Percentiles rank a stretch among this genome's conserved stretches.
Evolutionary conservation across 192 early-diverging fungal genomes (phyloP).

Genomic region (Spizellomyces sp.): DNA sequence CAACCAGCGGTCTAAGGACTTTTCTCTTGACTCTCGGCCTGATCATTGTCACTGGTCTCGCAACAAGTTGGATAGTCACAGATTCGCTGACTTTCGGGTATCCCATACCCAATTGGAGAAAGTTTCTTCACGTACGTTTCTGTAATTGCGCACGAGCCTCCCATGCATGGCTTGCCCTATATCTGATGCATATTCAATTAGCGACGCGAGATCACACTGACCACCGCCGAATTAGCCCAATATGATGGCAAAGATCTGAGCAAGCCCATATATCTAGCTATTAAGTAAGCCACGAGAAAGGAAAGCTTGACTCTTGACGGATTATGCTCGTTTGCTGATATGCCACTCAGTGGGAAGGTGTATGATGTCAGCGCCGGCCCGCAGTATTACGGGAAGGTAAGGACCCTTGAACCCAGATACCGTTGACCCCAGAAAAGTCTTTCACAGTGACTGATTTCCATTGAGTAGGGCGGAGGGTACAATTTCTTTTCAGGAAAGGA

Average conservation of each 20-base stretch:
- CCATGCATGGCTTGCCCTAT: too few relatives aligned
- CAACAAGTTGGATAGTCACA: constrained; percentile 34
- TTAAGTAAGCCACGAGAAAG: constrained; percentile 58
- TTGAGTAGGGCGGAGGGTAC: constrained; percentile 71
- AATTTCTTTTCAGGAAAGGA: constrained; percentile 88
- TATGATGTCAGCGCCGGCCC: constrained; percentile 87
- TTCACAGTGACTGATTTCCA: not conserved
- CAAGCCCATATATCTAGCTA: constrained; percentile 86
- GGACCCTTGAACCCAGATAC: not conserved
- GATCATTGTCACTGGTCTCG: too few relatives aligned
- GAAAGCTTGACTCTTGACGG: not conserved
- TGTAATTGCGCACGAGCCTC: not conserved
- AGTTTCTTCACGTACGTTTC: constrained; percentile 38
- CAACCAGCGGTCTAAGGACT: too few relatives aligned
- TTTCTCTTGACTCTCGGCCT: too few relatives aligned
- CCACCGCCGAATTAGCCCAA: constrained; percentile 71
- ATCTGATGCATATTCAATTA: constrained; percentile 12
- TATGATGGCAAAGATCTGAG: constrained; percentile 85
- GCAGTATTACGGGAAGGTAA: constrained; percentile 78
- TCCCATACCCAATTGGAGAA: constrained; percentile 42
- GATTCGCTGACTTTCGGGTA: constrained; percentile 48
- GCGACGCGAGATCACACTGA: constrained; percentile 50
- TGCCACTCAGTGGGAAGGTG: constrained; percentile 74
- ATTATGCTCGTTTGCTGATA: not conserved
- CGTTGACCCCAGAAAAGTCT: not conserved